Base-by-base conservation (phyloP, 1,284 basidiomycete genomes). In the Psilocybe mexicana region DNA sequence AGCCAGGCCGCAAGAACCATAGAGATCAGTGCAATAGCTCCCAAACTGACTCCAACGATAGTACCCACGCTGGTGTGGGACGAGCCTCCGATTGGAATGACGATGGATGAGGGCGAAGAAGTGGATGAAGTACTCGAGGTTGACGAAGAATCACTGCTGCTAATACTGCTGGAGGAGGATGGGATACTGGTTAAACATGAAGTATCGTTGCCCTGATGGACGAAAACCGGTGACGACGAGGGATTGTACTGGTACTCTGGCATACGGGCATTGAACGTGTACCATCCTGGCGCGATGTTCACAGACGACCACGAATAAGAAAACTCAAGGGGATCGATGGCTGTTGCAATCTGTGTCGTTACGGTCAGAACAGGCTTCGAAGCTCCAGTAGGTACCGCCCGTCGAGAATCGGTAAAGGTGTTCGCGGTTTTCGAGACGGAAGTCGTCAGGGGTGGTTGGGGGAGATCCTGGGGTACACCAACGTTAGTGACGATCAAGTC, bases 21-120 rank as follows among this genome's bases (percentile, higher is more conserved):
- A 45, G 67, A 68, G 3, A 74, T 51, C 40, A 74, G 43, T 24
- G 67, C 65, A 10, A 76, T 54, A 18, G 71, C 74, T 14, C 77
- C 79, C 14, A 84, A 52, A 24, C 75, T 69, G 35, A 76, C 74
- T 5, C 80, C 79, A 18, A 73, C 73, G 42, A 84, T 76, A 14
- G 70, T 69, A 2, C 70, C 74, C 10, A 67, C 66, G 43, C 77
- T 77, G 43, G 58, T 48, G 3, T 67, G 58, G 25, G 69, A 54
- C 44, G 65, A 54, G 2, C 52, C 60, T 24, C 52, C 54, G 33
- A 57, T 48, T 12, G 59, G 52, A 30, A 45, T 54, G n/a, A 58
- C 58, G 26, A 60, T 57, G 25, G 60, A 28, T 43, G 58, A 33
- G 28, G 67, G 45, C 43, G 66, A 49, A 50, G 45, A 49, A 26